Conservation (phyloP, 129 eudicot species). For the Saussurea involucrata region DNA sequence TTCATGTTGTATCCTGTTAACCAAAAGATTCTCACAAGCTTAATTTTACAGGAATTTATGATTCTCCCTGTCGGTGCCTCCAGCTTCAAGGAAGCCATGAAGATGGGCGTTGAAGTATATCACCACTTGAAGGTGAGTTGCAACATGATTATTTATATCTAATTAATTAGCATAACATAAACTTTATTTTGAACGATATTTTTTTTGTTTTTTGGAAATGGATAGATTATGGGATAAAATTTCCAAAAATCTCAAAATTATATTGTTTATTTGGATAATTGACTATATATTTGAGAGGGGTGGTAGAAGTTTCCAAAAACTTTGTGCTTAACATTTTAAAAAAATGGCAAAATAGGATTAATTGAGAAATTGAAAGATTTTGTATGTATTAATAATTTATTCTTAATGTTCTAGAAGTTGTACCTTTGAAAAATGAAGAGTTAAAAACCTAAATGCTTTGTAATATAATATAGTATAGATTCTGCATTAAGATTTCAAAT, state of each 20-base stretch:
- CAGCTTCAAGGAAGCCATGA: slow-evolving; percentile 94
- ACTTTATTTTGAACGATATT: no score
- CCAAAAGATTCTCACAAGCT: slow-evolving; percentile 15
- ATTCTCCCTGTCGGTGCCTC: slow-evolving; percentile 93
- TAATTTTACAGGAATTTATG: slow-evolving; percentile 75
- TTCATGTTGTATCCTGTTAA: neutral
- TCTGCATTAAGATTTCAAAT: neutral
- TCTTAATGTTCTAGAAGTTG: neutral
- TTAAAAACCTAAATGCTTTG: no score
- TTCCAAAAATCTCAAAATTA: neutral
- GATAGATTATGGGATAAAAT: neutral
- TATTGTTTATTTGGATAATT: neutral
- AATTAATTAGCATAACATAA: neutral
- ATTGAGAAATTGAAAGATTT: neutral
- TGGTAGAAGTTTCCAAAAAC: neutral
- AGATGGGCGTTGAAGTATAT: slow-evolving; percentile 98
- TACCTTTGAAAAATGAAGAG: neutral
- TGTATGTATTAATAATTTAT: neutral
- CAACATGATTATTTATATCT: neutral
- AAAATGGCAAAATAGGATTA: neutral
- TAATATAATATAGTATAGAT: neutral
- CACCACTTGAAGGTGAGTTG: slow-evolving; percentile 81
- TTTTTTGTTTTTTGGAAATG: no score
- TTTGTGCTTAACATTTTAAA: no score
- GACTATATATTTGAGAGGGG: neutral